phyloP scores from a whole-genome alignment of 805 yeast genomes.

The Scheffersomyces stipitis region DNA sequence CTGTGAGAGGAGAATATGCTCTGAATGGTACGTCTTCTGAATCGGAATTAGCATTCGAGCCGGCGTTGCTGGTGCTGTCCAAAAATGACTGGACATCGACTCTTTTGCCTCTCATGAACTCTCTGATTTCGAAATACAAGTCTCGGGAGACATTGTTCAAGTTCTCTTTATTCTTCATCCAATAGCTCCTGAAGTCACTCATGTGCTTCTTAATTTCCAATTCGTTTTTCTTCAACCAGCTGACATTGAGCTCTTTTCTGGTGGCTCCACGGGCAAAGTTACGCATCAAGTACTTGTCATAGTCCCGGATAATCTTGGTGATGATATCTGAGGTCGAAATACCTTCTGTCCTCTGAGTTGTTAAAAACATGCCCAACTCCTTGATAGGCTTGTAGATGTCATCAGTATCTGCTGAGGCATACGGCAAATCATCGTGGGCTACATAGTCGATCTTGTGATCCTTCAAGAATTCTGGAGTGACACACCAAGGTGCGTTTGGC shows the following conservation, averaged over 20 bases:
- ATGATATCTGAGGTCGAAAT: slow-evolving; percentile 94
- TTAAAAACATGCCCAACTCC: slow-evolving; percentile 83
- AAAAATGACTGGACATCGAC: slow-evolving; percentile 26
- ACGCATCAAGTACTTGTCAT: slow-evolving; percentile 94
- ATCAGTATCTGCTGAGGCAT: slow-evolving; percentile 83
- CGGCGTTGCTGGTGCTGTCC: slow-evolving; percentile 17
- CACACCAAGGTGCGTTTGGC: slow-evolving; percentile 94
- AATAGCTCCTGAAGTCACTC: slow-evolving; percentile 79
- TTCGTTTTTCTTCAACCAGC: slow-evolving; percentile 97
- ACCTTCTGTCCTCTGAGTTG: slow-evolving; percentile 96
- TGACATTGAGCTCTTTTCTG: slow-evolving; percentile 91
- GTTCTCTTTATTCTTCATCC: slow-evolving; percentile 71
- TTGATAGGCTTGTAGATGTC: slow-evolving; percentile 94
- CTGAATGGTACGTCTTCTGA: slow-evolving; percentile 28
- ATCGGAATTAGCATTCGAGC: slow-evolving; percentile 23
- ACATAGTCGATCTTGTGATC: slow-evolving; percentile 89
- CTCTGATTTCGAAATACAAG: slow-evolving; percentile 80
- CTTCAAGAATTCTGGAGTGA: slow-evolving; percentile 74
- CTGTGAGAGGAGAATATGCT: slow-evolving; percentile 57
- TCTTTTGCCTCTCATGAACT: slow-evolving; percentile 56
- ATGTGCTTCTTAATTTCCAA: slow-evolving; percentile 90
- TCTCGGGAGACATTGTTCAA: slow-evolving; percentile 76
- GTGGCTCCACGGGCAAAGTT: slow-evolving; percentile 98
- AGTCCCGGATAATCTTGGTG: slow-evolving; percentile 91
- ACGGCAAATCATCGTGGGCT: slow-evolving; percentile 97